Evolutionary conservation across 495 filamentous ascomycete genomes (phyloP).

Genomic region (Talaromyces liani): DNA sequence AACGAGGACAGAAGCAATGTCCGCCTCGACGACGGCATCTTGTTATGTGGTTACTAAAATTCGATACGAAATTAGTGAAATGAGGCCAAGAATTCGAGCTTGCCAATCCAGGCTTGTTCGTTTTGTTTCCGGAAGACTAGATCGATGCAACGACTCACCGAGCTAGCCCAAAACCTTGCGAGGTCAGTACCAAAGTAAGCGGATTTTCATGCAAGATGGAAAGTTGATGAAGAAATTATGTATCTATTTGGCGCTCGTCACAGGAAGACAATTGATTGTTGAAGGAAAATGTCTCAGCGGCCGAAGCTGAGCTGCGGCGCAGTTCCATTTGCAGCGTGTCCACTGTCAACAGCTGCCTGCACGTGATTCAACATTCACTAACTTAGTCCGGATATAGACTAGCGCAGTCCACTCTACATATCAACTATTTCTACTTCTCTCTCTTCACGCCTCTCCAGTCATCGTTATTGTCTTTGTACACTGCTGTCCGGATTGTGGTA

Average conservation of each 20-base stretch:
- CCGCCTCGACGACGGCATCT: conserved; percentile 33
- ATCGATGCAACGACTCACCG: background rate
- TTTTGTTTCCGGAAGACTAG: background rate
- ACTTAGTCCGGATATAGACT: background rate
- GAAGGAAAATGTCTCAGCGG: background rate
- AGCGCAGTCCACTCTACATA: background rate
- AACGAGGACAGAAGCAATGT: conserved; percentile 20
- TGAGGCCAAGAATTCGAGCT: background rate
- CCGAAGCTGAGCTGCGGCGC: background rate
- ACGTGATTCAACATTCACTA: background rate
- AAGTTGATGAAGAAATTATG: background rate
- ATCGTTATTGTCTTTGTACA: background rate
- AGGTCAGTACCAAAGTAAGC: background rate
- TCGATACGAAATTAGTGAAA: background rate
- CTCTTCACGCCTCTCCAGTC: background rate
- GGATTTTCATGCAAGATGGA: background rate
- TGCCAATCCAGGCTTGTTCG: background rate
- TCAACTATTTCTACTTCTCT: background rate
- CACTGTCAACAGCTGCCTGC: background rate
- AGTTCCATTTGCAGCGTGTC: background rate
- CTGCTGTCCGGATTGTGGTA: background rate
- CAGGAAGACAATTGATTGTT: background rate
- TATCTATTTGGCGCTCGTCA: background rate
- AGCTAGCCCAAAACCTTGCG: background rate
- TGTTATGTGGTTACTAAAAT: conserved; percentile 11